Conservation (phyloP, 2,329 filamentous ascomycete genomes). For the Pseudogymnoascus sp. region DNA sequence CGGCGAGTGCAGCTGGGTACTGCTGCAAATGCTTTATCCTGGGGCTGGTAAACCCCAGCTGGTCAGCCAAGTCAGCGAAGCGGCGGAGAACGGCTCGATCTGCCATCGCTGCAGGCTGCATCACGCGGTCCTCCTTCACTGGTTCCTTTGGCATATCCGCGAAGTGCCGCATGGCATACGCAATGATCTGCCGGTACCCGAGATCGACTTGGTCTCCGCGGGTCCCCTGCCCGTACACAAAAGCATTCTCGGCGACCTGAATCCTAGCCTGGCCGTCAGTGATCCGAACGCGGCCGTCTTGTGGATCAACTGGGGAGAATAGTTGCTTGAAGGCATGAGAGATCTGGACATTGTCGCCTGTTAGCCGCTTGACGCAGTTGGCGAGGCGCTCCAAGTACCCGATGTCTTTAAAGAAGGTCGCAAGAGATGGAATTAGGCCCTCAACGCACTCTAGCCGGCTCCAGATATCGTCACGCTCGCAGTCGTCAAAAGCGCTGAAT, state of each 20-base stretch:
- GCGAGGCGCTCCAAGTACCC: slow-evolving; percentile 14
- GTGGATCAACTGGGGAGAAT: not conserved
- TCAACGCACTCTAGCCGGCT: not conserved
- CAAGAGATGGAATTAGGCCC: slow-evolving; percentile 3
- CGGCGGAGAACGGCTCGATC: not conserved
- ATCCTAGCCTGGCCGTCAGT: not conserved
- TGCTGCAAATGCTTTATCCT: slow-evolving; percentile 13
- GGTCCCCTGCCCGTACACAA: not conserved
- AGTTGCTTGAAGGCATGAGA: not conserved
- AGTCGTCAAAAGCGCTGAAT: not conserved
- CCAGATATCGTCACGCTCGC: not conserved
- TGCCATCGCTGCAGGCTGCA: slow-evolving; percentile 7
- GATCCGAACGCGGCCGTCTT: not conserved
- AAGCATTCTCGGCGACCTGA: slow-evolving; percentile 10
- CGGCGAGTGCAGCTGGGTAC: slow-evolving; percentile 4
- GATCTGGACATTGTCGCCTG: not conserved
- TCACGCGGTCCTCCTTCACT: slow-evolving; percentile 9
- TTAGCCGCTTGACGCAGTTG: slow-evolving; percentile 15
- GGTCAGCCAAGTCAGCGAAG: slow-evolving; percentile 12
- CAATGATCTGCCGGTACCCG: slow-evolving; percentile 7
- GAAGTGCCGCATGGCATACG: slow-evolving; percentile 10
- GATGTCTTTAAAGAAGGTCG: slow-evolving; percentile 18
- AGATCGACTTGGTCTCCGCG: slow-evolving; percentile 6
- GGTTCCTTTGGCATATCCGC: slow-evolving; percentile 5
- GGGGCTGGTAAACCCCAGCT: slow-evolving; percentile 1